Conservation (phyloP, 306 rosid genomes). For the Adenanthera pavonina region DNA sequence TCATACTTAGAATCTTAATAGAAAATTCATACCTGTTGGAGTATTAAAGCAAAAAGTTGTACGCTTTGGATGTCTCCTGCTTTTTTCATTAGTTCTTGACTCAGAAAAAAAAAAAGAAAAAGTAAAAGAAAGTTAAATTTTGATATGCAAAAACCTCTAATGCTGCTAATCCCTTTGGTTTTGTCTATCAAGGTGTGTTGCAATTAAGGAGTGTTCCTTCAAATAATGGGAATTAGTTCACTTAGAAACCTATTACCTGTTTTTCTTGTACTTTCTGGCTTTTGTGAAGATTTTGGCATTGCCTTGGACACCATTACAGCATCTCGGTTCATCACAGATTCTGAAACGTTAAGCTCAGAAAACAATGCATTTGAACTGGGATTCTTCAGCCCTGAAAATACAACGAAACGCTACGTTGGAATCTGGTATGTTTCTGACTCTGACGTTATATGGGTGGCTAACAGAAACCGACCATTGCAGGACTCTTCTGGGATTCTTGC, state of each 20-base stretch:
- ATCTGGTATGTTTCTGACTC: neutral
- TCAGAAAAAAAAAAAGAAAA: too few relatives aligned
- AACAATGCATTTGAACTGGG: neutral
- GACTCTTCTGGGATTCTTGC: neutral
- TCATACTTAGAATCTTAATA: too few relatives aligned
- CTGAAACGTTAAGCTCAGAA: neutral
- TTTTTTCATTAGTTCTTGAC: too few relatives aligned
- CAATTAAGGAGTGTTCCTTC: neutral
- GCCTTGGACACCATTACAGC: neutral
- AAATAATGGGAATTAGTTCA: neutral
- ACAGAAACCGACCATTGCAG: neutral
- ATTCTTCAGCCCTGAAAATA: slow-evolving; percentile 13
- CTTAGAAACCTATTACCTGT: neutral
- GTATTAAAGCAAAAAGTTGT: too few relatives aligned
- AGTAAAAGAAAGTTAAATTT: too few relatives aligned
- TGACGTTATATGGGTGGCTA: neutral
- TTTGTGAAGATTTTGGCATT: neutral
- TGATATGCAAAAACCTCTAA: neutral
- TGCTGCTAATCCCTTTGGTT: neutral
- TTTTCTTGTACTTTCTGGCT: neutral
- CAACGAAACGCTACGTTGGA: slow-evolving; percentile 2
- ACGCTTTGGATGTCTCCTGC: too few relatives aligned
- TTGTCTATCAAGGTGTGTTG: neutral
- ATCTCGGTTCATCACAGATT: neutral
- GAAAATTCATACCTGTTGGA: too few relatives aligned